These are phyloP conservation scores for Parasarocladium wereldwijsianum DNA, from an alignment of 2,329 filamentous ascomycete species.

Conservation along the genomic window DNA sequence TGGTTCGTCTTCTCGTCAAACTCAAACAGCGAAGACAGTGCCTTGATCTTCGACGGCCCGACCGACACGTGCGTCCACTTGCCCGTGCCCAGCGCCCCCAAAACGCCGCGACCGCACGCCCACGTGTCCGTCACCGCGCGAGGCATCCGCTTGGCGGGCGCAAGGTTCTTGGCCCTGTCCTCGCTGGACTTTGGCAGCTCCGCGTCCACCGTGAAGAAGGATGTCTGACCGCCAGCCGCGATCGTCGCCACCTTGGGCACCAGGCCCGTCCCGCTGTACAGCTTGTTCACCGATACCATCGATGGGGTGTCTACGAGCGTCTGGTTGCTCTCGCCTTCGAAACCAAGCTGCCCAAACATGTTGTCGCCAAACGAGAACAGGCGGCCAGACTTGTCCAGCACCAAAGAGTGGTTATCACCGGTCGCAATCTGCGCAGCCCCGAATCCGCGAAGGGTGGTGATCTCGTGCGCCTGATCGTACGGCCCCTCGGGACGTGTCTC, in stretches of 20 bases:
- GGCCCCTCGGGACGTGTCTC: conserved; percentile 58
- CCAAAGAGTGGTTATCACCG: conserved; percentile 77
- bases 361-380: conserved; percentile 89
- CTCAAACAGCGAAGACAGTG: conserved; percentile 71
- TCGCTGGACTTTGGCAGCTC: conserved; percentile 25
- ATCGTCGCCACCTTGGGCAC: conserved; percentile 58
- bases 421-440: conserved; percentile 62
- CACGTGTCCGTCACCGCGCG: conserved; percentile 49
- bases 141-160: conserved; percentile 18
- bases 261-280: conserved; percentile 55
- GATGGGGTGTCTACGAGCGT: conserved; percentile 55
- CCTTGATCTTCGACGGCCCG: conserved; percentile 65
- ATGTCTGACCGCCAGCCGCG: conserved; percentile 74
- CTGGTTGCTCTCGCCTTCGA: conserved; percentile 49
- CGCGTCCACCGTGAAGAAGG: conserved; percentile 76
- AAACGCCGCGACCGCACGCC: conserved; percentile 76
- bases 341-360: conserved; percentile 78
- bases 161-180: conserved; percentile 7
- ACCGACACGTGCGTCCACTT: conserved; percentile 80
- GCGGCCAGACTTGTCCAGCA: conserved; percentile 58
- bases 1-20: conserved; percentile 61
- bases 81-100: conserved; percentile 69
- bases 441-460: conserved; percentile 55
- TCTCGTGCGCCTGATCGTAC: conserved; percentile 71
- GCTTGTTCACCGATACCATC: conserved; percentile 51